These are phyloP conservation scores for Nymphaea colorata DNA, from an alignment of 164 flowering plant species.

Conservation along the genomic window DNA sequence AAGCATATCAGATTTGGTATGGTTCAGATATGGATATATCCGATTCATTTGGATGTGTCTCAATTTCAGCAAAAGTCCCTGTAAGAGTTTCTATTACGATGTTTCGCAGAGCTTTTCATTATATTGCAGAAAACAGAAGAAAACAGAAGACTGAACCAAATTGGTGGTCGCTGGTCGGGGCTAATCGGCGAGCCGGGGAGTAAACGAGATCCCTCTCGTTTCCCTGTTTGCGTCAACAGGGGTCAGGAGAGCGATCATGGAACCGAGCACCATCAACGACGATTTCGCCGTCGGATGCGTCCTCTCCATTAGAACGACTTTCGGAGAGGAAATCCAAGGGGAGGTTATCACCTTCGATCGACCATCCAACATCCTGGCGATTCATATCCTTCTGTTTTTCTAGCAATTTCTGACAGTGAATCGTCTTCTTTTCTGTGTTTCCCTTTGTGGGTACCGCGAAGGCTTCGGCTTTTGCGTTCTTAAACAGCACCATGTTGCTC, in stretches of 20 bases:
- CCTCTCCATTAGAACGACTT: constrained; percentile 63
- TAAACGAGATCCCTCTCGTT: no score
- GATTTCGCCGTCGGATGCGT: constrained; percentile 69
- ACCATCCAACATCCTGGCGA: constrained; percentile 70
- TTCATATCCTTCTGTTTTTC: constrained; percentile 64
- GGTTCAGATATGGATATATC: no score
- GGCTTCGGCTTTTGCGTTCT: background rate
- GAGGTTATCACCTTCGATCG: constrained; percentile 74
- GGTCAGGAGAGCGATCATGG: constrained; percentile 3
- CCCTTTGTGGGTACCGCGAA: background rate
- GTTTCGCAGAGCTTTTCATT: no score
- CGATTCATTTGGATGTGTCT: no score
- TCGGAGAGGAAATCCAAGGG: constrained; percentile 76
- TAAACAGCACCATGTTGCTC: background rate
- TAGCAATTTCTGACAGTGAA: background rate
- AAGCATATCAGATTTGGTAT: no score
- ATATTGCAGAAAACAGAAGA: no score
- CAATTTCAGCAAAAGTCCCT: no score
- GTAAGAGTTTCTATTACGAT: no score
- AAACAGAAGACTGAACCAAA: no score
- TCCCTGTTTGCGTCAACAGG: no score
- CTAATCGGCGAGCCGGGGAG: no score
- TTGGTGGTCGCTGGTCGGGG: no score
- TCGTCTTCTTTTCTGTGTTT: constrained; percentile 1
- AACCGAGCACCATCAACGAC: constrained; percentile 20